Conservation (phyloP, 805 yeast species). For the Sugiyamaella lignohabitans region DNA sequence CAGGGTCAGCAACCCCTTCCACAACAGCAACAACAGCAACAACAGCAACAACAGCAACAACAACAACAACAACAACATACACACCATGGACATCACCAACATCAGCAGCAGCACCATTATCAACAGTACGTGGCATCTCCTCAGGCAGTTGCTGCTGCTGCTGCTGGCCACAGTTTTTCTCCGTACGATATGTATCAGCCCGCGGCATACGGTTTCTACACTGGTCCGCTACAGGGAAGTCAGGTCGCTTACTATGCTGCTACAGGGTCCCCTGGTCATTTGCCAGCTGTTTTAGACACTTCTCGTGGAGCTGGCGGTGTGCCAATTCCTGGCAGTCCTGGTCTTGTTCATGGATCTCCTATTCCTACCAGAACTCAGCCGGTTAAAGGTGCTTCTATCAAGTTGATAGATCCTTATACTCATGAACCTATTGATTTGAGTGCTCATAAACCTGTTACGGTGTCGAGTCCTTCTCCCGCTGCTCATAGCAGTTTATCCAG, state of each 20-base stretch:
- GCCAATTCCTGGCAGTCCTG: background rate
- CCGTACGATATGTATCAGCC: background rate
- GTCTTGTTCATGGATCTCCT: background rate
- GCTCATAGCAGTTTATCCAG: background rate
- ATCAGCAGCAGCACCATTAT: too few relatives aligned
- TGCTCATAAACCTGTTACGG: slow-evolving; percentile 1
- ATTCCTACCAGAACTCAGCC: background rate
- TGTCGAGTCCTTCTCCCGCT: slow-evolving; percentile 3
- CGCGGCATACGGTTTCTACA: background rate
- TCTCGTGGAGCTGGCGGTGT: background rate
- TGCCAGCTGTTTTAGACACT: background rate
- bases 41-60: background rate
- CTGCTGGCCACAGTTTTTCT: background rate
- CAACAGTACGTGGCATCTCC: background rate
- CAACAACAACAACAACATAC: background rate
- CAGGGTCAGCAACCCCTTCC: background rate
- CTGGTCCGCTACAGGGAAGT: background rate
- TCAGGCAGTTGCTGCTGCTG: background rate
- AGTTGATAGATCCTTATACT: slow-evolving; percentile 24
- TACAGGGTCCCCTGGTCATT: background rate
- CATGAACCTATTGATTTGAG: slow-evolving; percentile 23
- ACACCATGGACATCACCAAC: background rate
- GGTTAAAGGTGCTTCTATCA: slow-evolving; percentile 9
- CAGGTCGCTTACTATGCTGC: background rate
- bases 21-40: background rate